Percentiles rank a stretch among this genome's conserved stretches.
phyloP scores from a whole-genome alignment of 495 filamentous ascomycete species.

The Aspergillus sparsus region DNA sequence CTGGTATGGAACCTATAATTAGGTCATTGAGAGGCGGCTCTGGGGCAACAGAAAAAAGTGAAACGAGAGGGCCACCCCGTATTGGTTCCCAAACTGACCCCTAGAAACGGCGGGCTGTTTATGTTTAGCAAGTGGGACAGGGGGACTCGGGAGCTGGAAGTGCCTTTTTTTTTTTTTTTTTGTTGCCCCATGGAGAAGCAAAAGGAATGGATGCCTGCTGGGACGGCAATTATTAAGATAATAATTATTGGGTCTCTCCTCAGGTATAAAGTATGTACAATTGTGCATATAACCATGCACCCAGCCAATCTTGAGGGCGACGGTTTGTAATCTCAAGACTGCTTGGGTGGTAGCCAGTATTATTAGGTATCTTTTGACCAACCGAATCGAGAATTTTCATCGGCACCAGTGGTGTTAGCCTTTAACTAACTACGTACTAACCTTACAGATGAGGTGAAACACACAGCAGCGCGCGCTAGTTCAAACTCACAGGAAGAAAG shows the following conservation, averaged over 20 bases:
- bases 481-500: constrained; percentile 11
- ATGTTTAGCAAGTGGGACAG: constrained; percentile 7
- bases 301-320: too few species aligned
- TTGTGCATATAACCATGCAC: too few species aligned
- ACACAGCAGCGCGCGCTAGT: constrained; percentile 25
- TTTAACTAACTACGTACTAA: neutral
- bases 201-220: neutral
- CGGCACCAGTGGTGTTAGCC: neutral
- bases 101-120: constrained; percentile 20
- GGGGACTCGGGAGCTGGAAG: neutral
- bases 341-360: too few species aligned
- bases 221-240: too few species aligned
- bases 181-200: neutral
- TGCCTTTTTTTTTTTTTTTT: constrained; percentile 1
- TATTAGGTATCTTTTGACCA: too few species aligned
- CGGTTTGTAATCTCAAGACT: too few species aligned
- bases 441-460: constrained; percentile 21
- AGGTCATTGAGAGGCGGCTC: constrained; percentile 15
- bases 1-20: constrained; percentile 18
- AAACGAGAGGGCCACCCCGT: constrained; percentile 25
- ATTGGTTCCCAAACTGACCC: constrained; percentile 22
- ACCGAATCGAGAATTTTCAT: neutral
- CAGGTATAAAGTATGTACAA: too few species aligned
- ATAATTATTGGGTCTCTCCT: too few species aligned
- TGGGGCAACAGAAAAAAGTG: constrained; percentile 19